Evolutionary conservation across 1,284 basidiomycete genomes (phyloP), one percentile per base, ranked within the genome.

Genomic region (Naganishia liquefaciens): DNA sequence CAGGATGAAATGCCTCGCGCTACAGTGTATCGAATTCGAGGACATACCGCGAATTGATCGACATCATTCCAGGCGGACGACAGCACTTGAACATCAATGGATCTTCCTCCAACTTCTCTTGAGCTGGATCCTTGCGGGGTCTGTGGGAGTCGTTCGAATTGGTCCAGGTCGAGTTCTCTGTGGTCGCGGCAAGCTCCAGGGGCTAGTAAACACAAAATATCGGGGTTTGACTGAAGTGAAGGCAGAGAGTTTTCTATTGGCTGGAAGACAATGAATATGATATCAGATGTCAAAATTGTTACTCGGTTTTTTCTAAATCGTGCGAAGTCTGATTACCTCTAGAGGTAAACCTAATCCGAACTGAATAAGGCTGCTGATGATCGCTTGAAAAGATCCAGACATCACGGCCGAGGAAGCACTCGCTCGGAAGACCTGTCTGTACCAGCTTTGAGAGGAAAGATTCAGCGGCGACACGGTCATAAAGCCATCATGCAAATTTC

Each of bases 371-470:
- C 25, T 40, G 5, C 21, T 37, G 15, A 60, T 40, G 17, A 50
- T n/a, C 2, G 33, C 33, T 28, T 60, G 57, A 17, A 60, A 60
- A 15, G 30, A 39, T 27, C 46, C 57, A 13, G 57, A 49, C 21
- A 4, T 25, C 3, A 19, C 21, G 23, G 37, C 23, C 30, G 46
- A 19, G 30, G 28, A 13, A 27, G n/a, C 27, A 10, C 13, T 5
- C 7, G 33, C 33, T 37, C 57, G 57, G 25, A 60, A 60, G 13
- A 60, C 28, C 15, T 60, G 57, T n/a, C 39, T 60, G 57, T 50
- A 60, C 57, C 57, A 60, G 9, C 57, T 60, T 2, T 11, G 15
- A 9, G 7, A 37, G 5, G 19, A 2, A 17, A 21, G n/a, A 53
- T 17, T 5, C 28, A n/a, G 25, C 7, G 5, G 30, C 6, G 11